Percentiles rank a stretch among this genome's conserved stretches.
phyloP scores from a whole-genome alignment of 1,284 basidiomycete species.

The Rugosomyces carneus region DNA sequence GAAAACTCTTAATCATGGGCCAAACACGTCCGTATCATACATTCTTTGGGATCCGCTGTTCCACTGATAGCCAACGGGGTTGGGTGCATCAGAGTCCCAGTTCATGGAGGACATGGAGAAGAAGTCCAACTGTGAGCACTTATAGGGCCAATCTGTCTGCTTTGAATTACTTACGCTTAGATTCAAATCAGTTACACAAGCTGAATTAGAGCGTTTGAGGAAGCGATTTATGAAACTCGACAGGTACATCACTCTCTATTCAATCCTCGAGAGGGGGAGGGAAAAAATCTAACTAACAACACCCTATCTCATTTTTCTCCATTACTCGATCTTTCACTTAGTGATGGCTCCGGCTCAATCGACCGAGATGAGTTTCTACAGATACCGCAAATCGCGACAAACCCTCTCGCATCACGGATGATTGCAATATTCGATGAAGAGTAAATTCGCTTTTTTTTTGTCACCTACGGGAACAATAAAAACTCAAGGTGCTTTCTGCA shows the following conservation, averaged over 20 bases:
- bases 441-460: too few species aligned
- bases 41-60: background rate
- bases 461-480: too few species aligned
- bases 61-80: conserved; percentile 3
- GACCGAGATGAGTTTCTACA: conserved; percentile 98
- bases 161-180: background rate
- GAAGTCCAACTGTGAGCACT: conserved; percentile 80
- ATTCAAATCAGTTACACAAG: conserved; percentile 68
- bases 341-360: conserved; percentile 95
- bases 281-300: background rate
- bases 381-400: conserved; percentile 98
- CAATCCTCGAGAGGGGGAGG: background rate
- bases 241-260: conserved; percentile 48
- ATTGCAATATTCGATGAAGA: conserved; percentile 99
- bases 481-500: conserved; percentile 34
- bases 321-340: conserved; percentile 21
- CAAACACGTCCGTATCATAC: conserved; percentile 60
- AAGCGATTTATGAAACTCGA: conserved; percentile 99
- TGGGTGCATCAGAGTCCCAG: conserved; percentile 59
- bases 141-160: background rate
- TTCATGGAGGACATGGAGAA: conserved; percentile 94
- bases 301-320: background rate
- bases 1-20: conserved; percentile 40
- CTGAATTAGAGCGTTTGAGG: conserved; percentile 91
- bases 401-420: conserved; percentile 94